Evolutionary conservation across 2,329 filamentous ascomycete genomes (phyloP), one percentile per base, ranked within the genome.

Genomic region (Cladosporium sp.): DNA sequence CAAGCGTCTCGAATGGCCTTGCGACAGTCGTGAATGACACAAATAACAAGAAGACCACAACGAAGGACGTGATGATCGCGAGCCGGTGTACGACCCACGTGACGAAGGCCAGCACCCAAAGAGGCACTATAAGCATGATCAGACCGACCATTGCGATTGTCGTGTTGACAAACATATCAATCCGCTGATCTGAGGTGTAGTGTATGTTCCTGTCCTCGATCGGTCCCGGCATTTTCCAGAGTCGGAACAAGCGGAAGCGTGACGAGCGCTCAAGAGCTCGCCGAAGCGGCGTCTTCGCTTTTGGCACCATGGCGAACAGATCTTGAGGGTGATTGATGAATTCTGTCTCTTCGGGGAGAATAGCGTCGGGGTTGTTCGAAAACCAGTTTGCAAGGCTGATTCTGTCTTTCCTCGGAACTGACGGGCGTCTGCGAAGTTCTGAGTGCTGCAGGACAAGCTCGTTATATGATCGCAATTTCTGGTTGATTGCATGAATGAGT

Each of bases 31-130:
- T 56, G 52, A 56, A 56, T 5, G 52, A 31, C 26, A 56, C 52
- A 3, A 56, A 31, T 5, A 6, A 56, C 52, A 56, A 18, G 12
- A 56, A 56, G 11, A 35, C 52, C 31, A 56, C 29, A 6, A 56
- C 14, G n/a, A 56, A 56, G 18, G 18, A 18, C 5, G 52, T 56
- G 52, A 56, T 56, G 16, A 59, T 59, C 3, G 68, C 28, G 18
- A 56, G 52, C 28, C 29, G 52, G 11, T 56, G 10, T 31, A n/a
- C 18, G 12, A 56, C 8, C 16, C 26, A n/a, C 5, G 52, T 31
- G 29, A 35, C 29, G 28, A n/a, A 56, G 5, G 26, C 52, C 16
- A 56, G 11, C 8, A 11, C 4, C 52, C 52, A 56, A 3, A 56
- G 52, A 11, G 52, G 52, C 29, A 31, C 29, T 6, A 56, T 23